These are phyloP conservation scores for Claviceps sp. DNA, from an alignment of 2,329 filamentous ascomycete genomes.

Conservation along the genomic window DNA sequence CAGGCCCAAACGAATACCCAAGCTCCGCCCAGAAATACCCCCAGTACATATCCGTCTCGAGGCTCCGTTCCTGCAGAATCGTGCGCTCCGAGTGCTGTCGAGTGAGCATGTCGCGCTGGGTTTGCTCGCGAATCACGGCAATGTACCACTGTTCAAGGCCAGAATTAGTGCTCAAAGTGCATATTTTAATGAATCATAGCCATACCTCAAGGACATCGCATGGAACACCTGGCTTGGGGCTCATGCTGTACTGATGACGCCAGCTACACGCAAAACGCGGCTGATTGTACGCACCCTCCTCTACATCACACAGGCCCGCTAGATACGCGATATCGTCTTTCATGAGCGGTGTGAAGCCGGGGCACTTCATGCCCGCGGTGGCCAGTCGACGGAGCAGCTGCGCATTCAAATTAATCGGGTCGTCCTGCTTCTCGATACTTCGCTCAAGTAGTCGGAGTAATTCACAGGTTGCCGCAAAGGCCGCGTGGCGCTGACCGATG, in stretches of 20 bases:
- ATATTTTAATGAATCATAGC: conserved; percentile 1
- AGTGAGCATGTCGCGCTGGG: conserved; percentile 24
- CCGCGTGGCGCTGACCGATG: conserved; percentile 38
- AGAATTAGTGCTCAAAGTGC: conserved; percentile 7
- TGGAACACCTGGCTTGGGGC: conserved; percentile 32
- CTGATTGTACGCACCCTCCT: conserved; percentile 28
- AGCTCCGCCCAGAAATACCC: conserved; percentile 40
- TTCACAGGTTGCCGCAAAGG: conserved; percentile 37
- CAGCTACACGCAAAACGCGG: conserved; percentile 35
- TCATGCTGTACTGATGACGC: conserved; percentile 38
- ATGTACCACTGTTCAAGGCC: conserved; percentile 38
- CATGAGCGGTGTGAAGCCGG: conserved; percentile 46
- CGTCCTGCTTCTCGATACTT: conserved; percentile 25
- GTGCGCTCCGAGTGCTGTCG: conserved; percentile 29
- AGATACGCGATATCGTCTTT: conserved; percentile 43
- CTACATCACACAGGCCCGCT: conserved; percentile 22
- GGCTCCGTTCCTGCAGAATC: conserved; percentile 19
- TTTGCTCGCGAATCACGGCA: conserved; percentile 38
- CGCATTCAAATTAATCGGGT: conserved; percentile 32
- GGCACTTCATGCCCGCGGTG: conserved; percentile 39
- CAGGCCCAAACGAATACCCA: conserved; percentile 24
- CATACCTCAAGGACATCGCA: conserved; percentile 43
- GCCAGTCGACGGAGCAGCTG: conserved; percentile 41
- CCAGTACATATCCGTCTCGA: conserved; percentile 31
- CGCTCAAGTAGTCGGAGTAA: conserved; percentile 33